These are phyloP conservation scores for Nannochloropsis oceanica DNA, from an alignment of 108 stramenopile species.

Conservation along the genomic window DNA sequence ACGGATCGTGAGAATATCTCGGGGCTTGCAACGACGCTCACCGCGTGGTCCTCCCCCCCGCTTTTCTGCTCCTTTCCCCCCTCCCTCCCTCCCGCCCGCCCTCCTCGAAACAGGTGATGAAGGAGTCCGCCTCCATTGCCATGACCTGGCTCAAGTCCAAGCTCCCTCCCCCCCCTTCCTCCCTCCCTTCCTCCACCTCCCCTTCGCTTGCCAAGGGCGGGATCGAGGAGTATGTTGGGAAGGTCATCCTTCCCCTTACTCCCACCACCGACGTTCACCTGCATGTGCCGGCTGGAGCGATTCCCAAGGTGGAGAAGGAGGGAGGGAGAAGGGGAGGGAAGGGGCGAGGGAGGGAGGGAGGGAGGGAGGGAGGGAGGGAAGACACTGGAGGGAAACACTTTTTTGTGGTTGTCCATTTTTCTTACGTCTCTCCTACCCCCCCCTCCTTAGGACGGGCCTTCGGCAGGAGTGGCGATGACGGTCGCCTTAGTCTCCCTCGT, in stretches of 20 bases:
- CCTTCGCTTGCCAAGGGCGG: background rate
- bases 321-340: background rate
- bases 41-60: too few relatives aligned
- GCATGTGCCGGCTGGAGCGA: conserved; percentile 29
- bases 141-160: conserved; percentile 12
- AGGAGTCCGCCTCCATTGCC: conserved; percentile 24
- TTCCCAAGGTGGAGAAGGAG: background rate
- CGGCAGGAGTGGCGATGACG: conserved; percentile 22
- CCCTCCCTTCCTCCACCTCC: background rate
- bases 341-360: background rate
- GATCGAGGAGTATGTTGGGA: background rate
- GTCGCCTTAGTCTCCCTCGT: conserved; percentile 17
- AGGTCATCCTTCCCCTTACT: background rate
- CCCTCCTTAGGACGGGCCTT: conserved; percentile 5
- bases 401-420: background rate
- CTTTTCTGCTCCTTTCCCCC: background rate
- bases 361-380: background rate
- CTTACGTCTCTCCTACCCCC: background rate
- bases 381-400: background rate
- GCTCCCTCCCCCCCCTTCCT: background rate
- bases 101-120: conserved; percentile 13
- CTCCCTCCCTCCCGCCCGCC: background rate
- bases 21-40: too few relatives aligned
- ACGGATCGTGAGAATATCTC: background rate
- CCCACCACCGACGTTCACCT: conserved; percentile 16